Conservation (phyloP, 164 flowering plant species). For the Hamamelis virginiana region DNA sequence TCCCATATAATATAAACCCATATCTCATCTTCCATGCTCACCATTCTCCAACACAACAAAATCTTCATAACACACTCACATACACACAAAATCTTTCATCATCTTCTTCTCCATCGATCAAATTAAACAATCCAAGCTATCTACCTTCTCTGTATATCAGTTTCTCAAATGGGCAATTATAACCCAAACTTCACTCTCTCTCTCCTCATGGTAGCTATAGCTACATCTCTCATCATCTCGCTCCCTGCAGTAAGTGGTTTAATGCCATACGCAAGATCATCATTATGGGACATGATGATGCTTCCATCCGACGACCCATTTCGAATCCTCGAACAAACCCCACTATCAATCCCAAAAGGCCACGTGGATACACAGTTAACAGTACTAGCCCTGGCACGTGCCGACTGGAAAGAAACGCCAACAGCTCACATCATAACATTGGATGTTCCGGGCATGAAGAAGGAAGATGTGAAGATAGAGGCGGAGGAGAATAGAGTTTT, state of each 20-base stretch:
- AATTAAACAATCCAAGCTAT: no score
- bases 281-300: constrained; percentile 35
- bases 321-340: constrained; percentile 42
- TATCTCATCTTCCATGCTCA: no score
- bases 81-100: no score
- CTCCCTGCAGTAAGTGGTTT: constrained; percentile 20
- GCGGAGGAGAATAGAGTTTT: constrained; percentile 49
- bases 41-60: no score
- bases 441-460: constrained; percentile 48
- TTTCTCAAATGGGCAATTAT: background rate
- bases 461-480: constrained; percentile 52
- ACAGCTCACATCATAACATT: constrained; percentile 33
- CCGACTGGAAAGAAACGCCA: constrained; percentile 54
- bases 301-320: constrained; percentile 45
- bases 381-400: constrained; percentile 40
- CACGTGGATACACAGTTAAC: constrained; percentile 16
- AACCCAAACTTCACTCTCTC: background rate
- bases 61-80: no score
- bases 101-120: no score
- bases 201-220: background rate
- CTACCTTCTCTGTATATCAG: no score
- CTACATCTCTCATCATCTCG: background rate
- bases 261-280: constrained; percentile 29
- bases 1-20: no score
- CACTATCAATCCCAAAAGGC: constrained; percentile 33